Evolutionary conservation across 2,329 filamentous ascomycete species (phyloP).

Genomic region (Domatiomyces globalis): DNA sequence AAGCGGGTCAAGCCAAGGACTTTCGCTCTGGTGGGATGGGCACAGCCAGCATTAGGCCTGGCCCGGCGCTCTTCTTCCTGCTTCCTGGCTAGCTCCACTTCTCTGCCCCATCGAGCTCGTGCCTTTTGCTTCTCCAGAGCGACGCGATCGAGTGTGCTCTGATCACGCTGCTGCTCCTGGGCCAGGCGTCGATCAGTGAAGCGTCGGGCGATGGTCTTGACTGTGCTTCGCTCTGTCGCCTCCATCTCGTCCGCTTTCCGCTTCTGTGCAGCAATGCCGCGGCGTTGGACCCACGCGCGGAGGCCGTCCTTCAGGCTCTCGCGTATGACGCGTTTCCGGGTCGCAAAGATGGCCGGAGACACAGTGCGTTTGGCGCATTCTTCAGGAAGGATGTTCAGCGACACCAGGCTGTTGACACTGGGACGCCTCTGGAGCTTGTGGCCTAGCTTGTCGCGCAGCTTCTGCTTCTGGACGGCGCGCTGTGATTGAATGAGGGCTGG

Average conservation of each 20-base stretch:
- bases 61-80: constrained; percentile 10
- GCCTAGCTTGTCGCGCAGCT: constrained; percentile 13
- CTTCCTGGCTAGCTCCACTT: constrained; percentile 10
- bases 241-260: constrained; percentile 22
- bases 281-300: constrained; percentile 46
- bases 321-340: constrained; percentile 48
- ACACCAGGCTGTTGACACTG: constrained; percentile 22
- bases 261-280: constrained; percentile 21
- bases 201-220: constrained; percentile 15
- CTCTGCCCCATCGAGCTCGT: constrained; percentile 12
- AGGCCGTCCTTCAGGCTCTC: constrained; percentile 55
- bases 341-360: constrained; percentile 48
- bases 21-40: constrained; percentile 24
- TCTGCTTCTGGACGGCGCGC: constrained; percentile 10
- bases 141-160: constrained; percentile 2
- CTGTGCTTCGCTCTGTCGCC: constrained; percentile 20
- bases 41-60: constrained; percentile 7
- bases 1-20: constrained; percentile 51
- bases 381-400: constrained; percentile 19
- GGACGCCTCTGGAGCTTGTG: constrained; percentile 19
- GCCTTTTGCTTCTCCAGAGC: constrained; percentile 13
- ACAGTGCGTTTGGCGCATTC: constrained; percentile 27
- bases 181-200: constrained; percentile 12
- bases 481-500: constrained; percentile 16
- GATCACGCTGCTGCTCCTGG: constrained; percentile 4